phyloP scores from a whole-genome alignment of 805 yeast species.

The fission yeast (Schizosaccharomyces pombe) region ASM294v3 CU329670.1:3245001-3245500 shows the following conservation, averaged over 20 bases:
- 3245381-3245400: too few relatives aligned
- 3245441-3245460: too few relatives aligned
- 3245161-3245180: neutral
- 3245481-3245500: too few relatives aligned
- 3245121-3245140: neutral
- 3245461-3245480: too few relatives aligned
- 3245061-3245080: neutral
- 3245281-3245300: neutral
- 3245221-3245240: neutral
- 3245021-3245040: slow-evolving; percentile 3
- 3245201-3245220: neutral
- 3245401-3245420: too few relatives aligned
- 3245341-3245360: too few relatives aligned
- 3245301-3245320: neutral
- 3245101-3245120: neutral
- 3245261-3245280: neutral
- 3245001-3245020: neutral
- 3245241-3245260: neutral
- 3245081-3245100: neutral
- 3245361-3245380: too few relatives aligned
- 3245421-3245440: too few relatives aligned
- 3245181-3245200: neutral
- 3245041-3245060: neutral
- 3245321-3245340: too few relatives aligned
- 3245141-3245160: neutral